These are phyloP conservation scores for Solanum etuberosum DNA, from an alignment of 257 asterid genomes.

Conservation along the genomic window DNA sequence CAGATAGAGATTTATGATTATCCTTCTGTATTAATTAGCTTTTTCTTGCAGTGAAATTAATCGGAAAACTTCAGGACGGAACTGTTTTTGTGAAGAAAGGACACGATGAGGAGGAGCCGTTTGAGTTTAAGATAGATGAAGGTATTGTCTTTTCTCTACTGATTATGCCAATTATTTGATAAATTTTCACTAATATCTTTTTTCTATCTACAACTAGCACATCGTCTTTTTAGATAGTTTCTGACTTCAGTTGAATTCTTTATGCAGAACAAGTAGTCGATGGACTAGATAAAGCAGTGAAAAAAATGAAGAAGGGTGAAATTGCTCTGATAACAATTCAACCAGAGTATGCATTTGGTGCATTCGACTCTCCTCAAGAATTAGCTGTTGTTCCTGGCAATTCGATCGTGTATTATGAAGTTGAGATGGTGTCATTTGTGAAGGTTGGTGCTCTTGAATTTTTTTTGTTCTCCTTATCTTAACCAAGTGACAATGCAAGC, in stretches of 20 bases:
- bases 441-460: constrained; percentile 26
- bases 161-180: not conserved
- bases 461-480: not conserved
- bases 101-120: constrained; percentile 15
- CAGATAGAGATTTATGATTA: not conserved
- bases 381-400: constrained; percentile 41
- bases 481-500: not conserved
- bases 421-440: constrained; percentile 42
- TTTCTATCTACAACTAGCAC: not conserved
- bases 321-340: constrained; percentile 28
- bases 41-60: constrained; percentile 27
- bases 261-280: constrained; percentile 39
- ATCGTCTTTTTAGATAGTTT: not conserved
- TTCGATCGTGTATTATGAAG: constrained; percentile 32
- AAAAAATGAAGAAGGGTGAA: constrained; percentile 55
- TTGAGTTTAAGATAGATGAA: constrained; percentile 46
- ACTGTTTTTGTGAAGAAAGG: constrained; percentile 39
- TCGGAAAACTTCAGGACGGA: constrained; percentile 41
- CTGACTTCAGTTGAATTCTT: not conserved
- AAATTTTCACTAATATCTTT: not conserved
- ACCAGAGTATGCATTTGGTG: constrained; percentile 50
- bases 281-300: constrained; percentile 44
- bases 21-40: not conserved
- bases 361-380: constrained; percentile 29
- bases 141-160: constrained; percentile 8